Conservation (phyloP, 345 rosid genomes). For the Erysimum cheiranthoides region DNA sequence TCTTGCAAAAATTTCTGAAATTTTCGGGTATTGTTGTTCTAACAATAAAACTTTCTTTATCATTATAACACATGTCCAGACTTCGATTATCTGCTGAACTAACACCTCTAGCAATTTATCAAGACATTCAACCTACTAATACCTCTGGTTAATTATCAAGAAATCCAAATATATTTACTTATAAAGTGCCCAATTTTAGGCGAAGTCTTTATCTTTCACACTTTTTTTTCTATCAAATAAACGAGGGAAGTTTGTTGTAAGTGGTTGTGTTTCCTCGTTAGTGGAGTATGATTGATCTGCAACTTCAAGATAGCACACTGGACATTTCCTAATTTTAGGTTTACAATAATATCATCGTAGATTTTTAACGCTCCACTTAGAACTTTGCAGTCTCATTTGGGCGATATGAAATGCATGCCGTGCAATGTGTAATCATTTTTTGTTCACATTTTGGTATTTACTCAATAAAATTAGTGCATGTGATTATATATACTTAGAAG, state of each 20-base stretch:
- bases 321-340: neutral
- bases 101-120: neutral
- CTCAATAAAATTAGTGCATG: too few species aligned
- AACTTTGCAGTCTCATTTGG: too few species aligned
- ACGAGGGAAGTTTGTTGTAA: neutral
- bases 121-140: neutral
- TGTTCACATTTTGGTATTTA: too few species aligned
- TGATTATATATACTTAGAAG: too few species aligned
- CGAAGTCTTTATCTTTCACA: neutral
- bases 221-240: neutral
- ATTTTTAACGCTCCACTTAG: neutral
- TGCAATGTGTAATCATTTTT: too few species aligned
- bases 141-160: too few species aligned
- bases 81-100: neutral
- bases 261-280: neutral
- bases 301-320: neutral
- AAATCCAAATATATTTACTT: too few species aligned
- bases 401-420: too few species aligned
- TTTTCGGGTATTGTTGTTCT: neutral
- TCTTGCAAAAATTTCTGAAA: conserved; percentile 5
- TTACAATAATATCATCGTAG: neutral
- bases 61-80: conserved; percentile 10
- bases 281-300: neutral
- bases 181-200: neutral
- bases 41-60: conserved; percentile 10